These are phyloP conservation scores for Cytospora mali DNA, from an alignment of 2,329 filamentous ascomycete genomes.

Conservation along the genomic window DNA sequence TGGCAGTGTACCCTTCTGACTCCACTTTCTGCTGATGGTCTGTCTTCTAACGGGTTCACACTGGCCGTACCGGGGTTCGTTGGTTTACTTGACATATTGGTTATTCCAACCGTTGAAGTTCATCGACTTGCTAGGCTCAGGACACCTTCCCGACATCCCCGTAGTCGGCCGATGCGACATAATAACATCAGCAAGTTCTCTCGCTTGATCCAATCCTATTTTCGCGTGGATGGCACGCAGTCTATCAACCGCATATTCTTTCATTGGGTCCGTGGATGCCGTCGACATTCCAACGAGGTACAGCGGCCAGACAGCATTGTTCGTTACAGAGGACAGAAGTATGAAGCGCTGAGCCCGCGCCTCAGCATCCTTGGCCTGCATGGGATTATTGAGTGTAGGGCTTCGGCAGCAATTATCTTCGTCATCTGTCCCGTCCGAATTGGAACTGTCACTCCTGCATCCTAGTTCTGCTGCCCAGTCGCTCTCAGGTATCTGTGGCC, in stretches of 20 bases:
- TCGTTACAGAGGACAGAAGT: conserved; percentile 51
- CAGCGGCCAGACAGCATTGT: conserved; percentile 54
- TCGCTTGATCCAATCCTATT: conserved; percentile 49
- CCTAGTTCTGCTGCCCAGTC: conserved; percentile 16
- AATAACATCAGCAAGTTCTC: conserved; percentile 46
- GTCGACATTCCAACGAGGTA: conserved; percentile 53
- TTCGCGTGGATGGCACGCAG: conserved; percentile 49
- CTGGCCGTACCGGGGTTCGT: conserved; percentile 4
- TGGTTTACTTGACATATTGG: conserved; percentile 8
- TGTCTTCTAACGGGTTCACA: background rate
- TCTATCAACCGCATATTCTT: conserved; percentile 48
- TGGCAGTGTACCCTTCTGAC: background rate
- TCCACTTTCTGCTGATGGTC: background rate
- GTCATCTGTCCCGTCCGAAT: conserved; percentile 9
- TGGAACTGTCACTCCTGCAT: conserved; percentile 6
- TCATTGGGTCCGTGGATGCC: conserved; percentile 45
- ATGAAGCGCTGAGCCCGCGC: conserved; percentile 50
- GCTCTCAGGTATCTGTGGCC: conserved; percentile 14
- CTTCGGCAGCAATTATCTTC: conserved; percentile 32
- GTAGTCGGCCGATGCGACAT: conserved; percentile 38
- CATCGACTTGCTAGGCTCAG: background rate
- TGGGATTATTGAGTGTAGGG: conserved; percentile 46
- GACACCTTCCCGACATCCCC: background rate
- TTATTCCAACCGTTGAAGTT: background rate
- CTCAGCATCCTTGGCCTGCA: conserved; percentile 39